These are phyloP conservation scores for Cladosporium sp. DNA, from an alignment of 2,329 filamentous ascomycete genomes.

Conservation along the genomic window DNA sequence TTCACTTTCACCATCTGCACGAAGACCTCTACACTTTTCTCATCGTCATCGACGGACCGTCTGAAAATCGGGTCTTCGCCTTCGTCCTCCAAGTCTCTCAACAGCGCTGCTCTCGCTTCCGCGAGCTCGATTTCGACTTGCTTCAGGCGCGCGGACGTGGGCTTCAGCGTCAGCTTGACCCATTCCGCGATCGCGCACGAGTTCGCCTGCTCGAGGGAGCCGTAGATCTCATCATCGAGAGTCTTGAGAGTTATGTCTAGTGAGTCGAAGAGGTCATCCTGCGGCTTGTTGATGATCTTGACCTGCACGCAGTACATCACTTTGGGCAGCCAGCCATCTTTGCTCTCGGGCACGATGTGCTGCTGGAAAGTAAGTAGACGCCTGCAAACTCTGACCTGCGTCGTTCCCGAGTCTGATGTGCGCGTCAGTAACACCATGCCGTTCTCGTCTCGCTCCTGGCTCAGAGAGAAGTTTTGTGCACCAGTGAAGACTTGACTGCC, in stretches of 20 bases:
- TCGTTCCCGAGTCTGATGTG: neutral
- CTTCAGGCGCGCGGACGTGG: neutral
- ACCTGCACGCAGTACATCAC: neutral
- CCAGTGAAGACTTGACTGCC: neutral
- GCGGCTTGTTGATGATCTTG: neutral
- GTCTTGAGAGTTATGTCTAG: neutral
- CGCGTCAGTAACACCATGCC: neutral
- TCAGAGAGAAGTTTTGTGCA: neutral
- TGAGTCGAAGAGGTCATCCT: neutral
- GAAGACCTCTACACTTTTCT: neutral
- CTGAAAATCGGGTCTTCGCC: neutral
- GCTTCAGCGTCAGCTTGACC: neutral
- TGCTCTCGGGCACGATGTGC: neutral
- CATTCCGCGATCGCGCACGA: neutral
- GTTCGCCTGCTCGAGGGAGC: slow-evolving; percentile 1
- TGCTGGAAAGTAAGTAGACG: neutral
- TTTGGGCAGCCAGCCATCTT: neutral
- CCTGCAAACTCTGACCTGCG: neutral
- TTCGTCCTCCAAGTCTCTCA: neutral
- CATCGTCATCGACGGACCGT: neutral
- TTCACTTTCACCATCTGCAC: neutral
- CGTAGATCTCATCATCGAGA: neutral
- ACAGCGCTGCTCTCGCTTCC: neutral
- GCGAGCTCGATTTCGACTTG: neutral
- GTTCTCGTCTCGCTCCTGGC: neutral